Evolutionary conservation across 2,329 filamentous ascomycete species (phyloP).

Genomic region (Berkeleyomyces rouxiae): DNA sequence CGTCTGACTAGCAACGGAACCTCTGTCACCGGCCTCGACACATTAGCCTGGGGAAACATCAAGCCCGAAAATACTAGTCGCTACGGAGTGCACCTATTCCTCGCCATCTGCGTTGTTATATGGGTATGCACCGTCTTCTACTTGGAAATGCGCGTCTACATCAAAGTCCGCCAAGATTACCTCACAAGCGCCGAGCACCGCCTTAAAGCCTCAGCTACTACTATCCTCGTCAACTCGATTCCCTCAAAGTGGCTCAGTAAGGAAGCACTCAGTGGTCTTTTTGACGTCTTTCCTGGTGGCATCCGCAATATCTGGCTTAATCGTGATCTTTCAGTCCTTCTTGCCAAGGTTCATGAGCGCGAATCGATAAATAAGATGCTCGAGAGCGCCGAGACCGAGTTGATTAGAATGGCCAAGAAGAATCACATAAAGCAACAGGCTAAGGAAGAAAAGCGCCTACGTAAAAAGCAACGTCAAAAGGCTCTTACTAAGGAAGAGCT

Average conservation of each 20-base stretch:
- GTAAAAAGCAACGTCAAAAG: constrained; percentile 34
- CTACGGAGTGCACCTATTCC: constrained; percentile 69
- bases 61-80: constrained; percentile 43
- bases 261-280: constrained; percentile 65
- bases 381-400: constrained; percentile 67
- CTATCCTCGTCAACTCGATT: constrained; percentile 81
- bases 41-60: constrained; percentile 80
- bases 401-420: constrained; percentile 67
- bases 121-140: constrained; percentile 86
- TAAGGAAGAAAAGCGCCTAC: constrained; percentile 46
- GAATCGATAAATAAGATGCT: constrained; percentile 54
- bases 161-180: constrained; percentile 86
- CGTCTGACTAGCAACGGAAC: constrained; percentile 15
- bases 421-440: constrained; percentile 53
- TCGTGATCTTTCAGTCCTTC: constrained; percentile 65
- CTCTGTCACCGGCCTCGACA: constrained; percentile 50
- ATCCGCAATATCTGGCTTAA: constrained; percentile 96
- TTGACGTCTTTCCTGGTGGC: constrained; percentile 90
- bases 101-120: constrained; percentile 60
- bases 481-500: constrained; percentile 35
- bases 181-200: constrained; percentile 90
- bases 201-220: constrained; percentile 82
- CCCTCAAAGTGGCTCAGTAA: constrained; percentile 79
- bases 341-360: constrained; percentile 67
- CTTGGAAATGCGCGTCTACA: constrained; percentile 68